Conservation (phyloP, 73 alveolate genomes). For the Tetrahymena borealis region DNA sequence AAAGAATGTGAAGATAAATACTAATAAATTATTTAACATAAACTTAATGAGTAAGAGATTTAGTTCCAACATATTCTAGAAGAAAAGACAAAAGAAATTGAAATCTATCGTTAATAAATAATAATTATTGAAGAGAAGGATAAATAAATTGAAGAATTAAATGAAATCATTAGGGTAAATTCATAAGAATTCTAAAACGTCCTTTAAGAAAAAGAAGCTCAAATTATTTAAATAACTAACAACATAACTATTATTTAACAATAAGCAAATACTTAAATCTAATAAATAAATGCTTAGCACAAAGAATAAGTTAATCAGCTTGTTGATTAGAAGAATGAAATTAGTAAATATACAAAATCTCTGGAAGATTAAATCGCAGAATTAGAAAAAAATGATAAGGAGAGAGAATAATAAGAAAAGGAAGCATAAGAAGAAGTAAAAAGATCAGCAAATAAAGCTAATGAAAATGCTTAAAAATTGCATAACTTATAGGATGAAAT, state of each 20-base stretch:
- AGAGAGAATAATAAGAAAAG: background rate
- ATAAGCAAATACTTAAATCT: background rate
- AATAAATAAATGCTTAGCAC: background rate
- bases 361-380: background rate
- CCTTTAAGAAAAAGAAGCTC: background rate
- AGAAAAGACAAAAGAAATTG: background rate
- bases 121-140: background rate
- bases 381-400: background rate
- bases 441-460: background rate
- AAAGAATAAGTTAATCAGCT: background rate
- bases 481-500: background rate
- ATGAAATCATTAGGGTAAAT: background rate
- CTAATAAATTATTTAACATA: background rate
- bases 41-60: background rate
- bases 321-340: background rate
- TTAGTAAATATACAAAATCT: background rate
- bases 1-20: background rate
- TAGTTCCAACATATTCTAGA: background rate
- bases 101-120: no score
- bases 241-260: background rate
- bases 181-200: background rate
- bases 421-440: background rate
- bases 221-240: background rate
- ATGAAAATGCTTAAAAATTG: background rate
- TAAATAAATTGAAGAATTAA: background rate